These are phyloP conservation scores for Fragaria ananassa DNA, from an alignment of 306 rosid genomes.

Conservation along the genomic window DNA sequence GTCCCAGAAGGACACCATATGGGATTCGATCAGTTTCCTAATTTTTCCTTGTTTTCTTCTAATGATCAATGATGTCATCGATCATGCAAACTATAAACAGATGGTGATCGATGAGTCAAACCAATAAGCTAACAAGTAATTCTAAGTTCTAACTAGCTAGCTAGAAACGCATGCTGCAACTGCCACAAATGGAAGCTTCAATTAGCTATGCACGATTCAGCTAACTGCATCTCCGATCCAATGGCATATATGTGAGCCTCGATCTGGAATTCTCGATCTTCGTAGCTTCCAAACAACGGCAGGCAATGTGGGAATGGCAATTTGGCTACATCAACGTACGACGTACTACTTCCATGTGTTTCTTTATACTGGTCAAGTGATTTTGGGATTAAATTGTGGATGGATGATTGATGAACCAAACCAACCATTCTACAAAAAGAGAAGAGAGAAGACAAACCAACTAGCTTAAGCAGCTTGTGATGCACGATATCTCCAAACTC, in stretches of 20 bases:
- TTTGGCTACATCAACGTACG: not conserved
- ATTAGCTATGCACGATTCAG: not conserved
- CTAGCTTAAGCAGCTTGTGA: not conserved
- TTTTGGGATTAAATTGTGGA: not conserved
- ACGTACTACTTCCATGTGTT: not conserved
- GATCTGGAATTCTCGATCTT: not conserved
- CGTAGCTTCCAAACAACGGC: not conserved
- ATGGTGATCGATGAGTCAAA: no score
- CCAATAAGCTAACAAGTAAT: no score
- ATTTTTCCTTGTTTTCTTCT: no score
- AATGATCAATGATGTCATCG: no score
- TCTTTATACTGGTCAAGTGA: not conserved
- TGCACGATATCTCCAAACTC: not conserved
- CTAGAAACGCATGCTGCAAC: not conserved
- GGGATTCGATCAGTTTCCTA: not conserved
- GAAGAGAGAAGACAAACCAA: not conserved
- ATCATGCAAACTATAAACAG: no score
- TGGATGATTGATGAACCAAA: not conserved
- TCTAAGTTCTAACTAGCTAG: not conserved
- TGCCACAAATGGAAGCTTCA: not conserved
- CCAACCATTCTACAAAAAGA: not conserved
- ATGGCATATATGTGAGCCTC: not conserved
- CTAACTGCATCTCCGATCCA: not conserved
- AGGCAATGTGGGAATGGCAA: not conserved
- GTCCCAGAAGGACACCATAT: not conserved